Conservation (phyloP, 805 yeast species). For the Saccharomycopsis malanga region DNA sequence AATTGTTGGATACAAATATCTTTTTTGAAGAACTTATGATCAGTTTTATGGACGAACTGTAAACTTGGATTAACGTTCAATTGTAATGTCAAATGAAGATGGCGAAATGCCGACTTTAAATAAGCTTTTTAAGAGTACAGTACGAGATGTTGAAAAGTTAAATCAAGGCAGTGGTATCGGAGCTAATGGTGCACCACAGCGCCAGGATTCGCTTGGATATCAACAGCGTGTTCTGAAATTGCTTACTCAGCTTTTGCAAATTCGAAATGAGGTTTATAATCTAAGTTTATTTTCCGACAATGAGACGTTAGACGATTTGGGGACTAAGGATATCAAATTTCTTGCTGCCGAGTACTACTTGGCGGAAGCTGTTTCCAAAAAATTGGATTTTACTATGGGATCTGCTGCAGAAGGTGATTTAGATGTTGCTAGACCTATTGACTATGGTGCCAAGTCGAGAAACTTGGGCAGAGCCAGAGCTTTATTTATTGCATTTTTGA, state of each 20-base stretch:
- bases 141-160: background rate
- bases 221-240: slow-evolving; percentile 2
- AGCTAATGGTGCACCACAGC: no score
- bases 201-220: slow-evolving; percentile 8
- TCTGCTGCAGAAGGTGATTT: slow-evolving; percentile 3
- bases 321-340: slow-evolving; percentile 55
- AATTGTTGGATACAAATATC: no score
- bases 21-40: no score
- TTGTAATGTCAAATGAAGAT: no score
- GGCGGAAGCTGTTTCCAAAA: slow-evolving; percentile 33
- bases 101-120: no score
- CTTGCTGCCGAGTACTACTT: slow-evolving; percentile 53
- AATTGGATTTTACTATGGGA: slow-evolving; percentile 23
- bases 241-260: background rate
- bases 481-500: slow-evolving; percentile 39
- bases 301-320: slow-evolving; percentile 63
- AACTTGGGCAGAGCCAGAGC: slow-evolving; percentile 38
- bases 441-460: slow-evolving; percentile 24
- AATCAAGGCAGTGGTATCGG: background rate
- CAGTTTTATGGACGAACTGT: no score
- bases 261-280: slow-evolving; percentile 31
- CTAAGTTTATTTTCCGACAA: slow-evolving; percentile 62
- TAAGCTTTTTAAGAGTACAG: background rate
- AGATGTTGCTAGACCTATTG: slow-evolving; percentile 12
- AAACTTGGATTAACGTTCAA: no score